A percentile compares a stretch with the other conserved stretches of the same genome.
Evolutionary conservation across 108 stramenopile genomes (phyloP).

Genomic region (Bacterosira constricta): DNA sequence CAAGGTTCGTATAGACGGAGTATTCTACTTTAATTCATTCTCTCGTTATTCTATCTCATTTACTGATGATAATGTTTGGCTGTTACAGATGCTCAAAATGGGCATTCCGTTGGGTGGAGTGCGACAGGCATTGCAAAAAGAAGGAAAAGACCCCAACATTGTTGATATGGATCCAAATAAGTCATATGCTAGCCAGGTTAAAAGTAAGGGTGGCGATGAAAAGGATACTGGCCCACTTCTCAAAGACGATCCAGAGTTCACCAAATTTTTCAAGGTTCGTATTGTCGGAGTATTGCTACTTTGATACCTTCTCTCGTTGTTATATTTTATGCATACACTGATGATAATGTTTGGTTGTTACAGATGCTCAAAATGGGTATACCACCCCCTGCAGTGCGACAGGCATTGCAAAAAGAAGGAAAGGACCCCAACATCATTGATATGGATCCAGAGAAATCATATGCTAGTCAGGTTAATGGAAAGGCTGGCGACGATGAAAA

Average conservation of each 20-base stretch:
- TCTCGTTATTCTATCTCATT: background rate
- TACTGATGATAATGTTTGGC: background rate
- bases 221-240: constrained; percentile 29
- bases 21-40: background rate
- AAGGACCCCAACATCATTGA: constrained; percentile 52
- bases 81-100: constrained; percentile 40
- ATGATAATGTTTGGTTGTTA: too few relatives aligned
- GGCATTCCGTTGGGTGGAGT: constrained; percentile 60
- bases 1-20: too few relatives aligned
- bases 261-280: constrained; percentile 54
- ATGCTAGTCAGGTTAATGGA: background rate
- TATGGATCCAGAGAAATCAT: constrained; percentile 37
- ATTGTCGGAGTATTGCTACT: too few relatives aligned
- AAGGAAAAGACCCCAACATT: constrained; percentile 51
- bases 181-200: background rate
- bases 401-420: constrained; percentile 50
- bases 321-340: too few relatives aligned
- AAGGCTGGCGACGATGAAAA: background rate
- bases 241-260: constrained; percentile 47
- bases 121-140: constrained; percentile 39
- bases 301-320: too few relatives aligned
- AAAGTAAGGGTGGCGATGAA: background rate
- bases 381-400: constrained; percentile 51
- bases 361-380: constrained; percentile 53
- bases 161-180: constrained; percentile 39